Evolutionary conservation across 176 grass and related monocot genomes (phyloP).

Genomic region (Lolium perenne): DNA sequence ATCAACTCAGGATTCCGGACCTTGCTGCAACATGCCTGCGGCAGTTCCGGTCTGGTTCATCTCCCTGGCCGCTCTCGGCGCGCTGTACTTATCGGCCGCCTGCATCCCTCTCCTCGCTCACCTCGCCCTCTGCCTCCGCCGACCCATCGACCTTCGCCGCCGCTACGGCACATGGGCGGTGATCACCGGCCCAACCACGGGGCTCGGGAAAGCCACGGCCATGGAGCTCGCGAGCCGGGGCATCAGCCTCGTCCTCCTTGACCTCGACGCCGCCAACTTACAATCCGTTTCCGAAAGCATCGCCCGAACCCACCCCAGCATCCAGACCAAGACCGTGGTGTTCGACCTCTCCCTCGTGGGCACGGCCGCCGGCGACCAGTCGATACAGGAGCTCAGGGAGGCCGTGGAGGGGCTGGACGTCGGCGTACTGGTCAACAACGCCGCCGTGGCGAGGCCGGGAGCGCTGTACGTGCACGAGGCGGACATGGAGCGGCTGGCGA

Average conservation of each 20-base stretch:
- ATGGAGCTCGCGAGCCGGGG: conserved; percentile 45
- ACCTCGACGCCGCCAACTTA: conserved; percentile 47
- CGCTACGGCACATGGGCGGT: conserved; percentile 54
- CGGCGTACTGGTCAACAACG: conserved; percentile 58
- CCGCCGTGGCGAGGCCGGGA: conserved; percentile 34
- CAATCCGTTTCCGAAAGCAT: conserved; percentile 7
- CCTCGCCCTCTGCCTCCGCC: not conserved
- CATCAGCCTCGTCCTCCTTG: conserved; percentile 56
- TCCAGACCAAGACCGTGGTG: conserved; percentile 32
- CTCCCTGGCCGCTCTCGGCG: not conserved
- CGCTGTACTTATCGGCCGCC: not conserved
- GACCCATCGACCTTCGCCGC: conserved; percentile 30
- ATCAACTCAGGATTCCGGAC: not conserved
- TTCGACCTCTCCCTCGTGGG: conserved; percentile 49
- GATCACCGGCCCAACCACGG: conserved; percentile 45
- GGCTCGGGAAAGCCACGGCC: conserved; percentile 51
- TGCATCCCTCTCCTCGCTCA: conserved; percentile 1
- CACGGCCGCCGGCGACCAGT: not conserved
- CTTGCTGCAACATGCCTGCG: not conserved
- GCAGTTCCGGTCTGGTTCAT: not conserved
- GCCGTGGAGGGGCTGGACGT: conserved; percentile 49
- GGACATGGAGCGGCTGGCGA: conserved; percentile 35
- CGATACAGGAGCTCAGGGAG: not conserved
- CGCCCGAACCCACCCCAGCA: not conserved
- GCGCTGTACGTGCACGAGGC: conserved; percentile 56